Conservation (phyloP, 1,139 yeast genomes). For the Saccharomyces hybrid region DNA sequence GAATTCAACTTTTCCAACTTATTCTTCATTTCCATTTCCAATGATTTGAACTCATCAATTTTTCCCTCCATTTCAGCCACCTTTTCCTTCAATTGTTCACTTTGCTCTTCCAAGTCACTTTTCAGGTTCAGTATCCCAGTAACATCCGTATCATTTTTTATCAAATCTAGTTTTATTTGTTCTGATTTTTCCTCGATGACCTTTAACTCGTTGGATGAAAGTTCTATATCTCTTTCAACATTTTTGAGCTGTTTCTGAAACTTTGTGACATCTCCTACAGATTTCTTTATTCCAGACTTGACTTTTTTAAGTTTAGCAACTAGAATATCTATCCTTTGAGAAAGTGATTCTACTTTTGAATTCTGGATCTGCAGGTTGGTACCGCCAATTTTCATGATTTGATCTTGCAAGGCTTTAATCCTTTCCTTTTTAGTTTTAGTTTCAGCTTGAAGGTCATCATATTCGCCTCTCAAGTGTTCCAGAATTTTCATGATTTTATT, state of each 20-base stretch:
- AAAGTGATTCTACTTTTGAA: conserved; percentile 70
- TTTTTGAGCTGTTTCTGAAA: conserved; percentile 53
- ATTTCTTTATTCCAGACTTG: conserved; percentile 52
- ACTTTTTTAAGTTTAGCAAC: conserved; percentile 56
- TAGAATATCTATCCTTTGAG: conserved; percentile 58
- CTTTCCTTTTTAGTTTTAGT: conserved; percentile 52
- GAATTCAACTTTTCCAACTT: conserved; percentile 52
- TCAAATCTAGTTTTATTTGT: conserved; percentile 10
- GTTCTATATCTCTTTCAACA: conserved; percentile 37
- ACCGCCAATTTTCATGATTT: conserved; percentile 90
- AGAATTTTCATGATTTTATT: conserved; percentile 33
- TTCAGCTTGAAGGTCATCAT: conserved; percentile 42
- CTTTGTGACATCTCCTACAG: conserved; percentile 59
- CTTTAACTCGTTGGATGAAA: conserved; percentile 32
- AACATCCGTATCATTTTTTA: neutral
- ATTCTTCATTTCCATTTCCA: conserved; percentile 60
- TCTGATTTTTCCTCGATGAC: conserved; percentile 34
- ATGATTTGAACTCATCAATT: conserved; percentile 56
- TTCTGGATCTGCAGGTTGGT: conserved; percentile 72
- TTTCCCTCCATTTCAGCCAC: conserved; percentile 47
- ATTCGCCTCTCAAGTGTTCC: conserved; percentile 12
- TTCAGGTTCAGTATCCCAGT: conserved; percentile 20
- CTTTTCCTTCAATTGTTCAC: conserved; percentile 36
- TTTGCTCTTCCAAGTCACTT: conserved; percentile 22
- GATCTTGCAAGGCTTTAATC: conserved; percentile 57